phyloP scores from a whole-genome alignment of 331 rosid genomes.

The Erythrophleum ivorense region DNA sequence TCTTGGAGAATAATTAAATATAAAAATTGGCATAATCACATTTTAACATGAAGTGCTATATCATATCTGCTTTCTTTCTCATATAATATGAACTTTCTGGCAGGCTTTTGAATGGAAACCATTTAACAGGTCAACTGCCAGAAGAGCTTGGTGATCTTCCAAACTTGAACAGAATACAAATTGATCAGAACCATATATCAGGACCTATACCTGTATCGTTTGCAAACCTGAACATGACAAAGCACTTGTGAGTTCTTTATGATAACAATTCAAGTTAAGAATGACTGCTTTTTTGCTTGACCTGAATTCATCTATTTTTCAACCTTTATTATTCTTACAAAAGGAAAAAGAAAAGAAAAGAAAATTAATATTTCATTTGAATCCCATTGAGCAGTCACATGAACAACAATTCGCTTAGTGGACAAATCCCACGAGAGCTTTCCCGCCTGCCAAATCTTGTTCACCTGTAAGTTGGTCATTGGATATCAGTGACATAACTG shows the following conservation, averaged over 20 bases:
- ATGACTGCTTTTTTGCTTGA: background rate
- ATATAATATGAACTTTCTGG: slow-evolving; percentile 30
- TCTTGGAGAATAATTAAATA: background rate
- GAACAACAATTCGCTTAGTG: slow-evolving; percentile 98
- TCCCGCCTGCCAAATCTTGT: slow-evolving; percentile 61
- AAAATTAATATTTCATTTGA: slow-evolving; percentile 34
- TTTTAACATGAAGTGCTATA: slow-evolving; percentile 10
- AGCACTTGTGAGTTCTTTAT: slow-evolving; percentile 72
- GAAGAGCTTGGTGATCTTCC: slow-evolving; percentile 81
- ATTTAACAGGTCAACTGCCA: slow-evolving; percentile 69
- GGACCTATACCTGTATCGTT: slow-evolving; percentile 80
- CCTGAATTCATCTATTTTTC: slow-evolving; percentile 21
- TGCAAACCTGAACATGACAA: slow-evolving; percentile 58
- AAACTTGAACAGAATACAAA: slow-evolving; percentile 62
- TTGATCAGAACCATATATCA: slow-evolving; percentile 69
- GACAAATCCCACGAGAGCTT: slow-evolving; percentile 75
- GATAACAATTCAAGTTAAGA: background rate
- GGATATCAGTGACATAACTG: slow-evolving; percentile 12
- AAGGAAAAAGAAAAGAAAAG: slow-evolving; percentile 16
- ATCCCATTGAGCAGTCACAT: slow-evolving; percentile 75
- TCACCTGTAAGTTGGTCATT: slow-evolving; percentile 70
- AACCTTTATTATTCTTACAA: slow-evolving; percentile 3
- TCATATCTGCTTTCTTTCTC: slow-evolving; percentile 34
- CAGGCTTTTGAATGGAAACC: slow-evolving; percentile 85
- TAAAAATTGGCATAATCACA: background rate